A percentile compares a stretch with the other conserved stretches of the same genome.
Conservation (phyloP, 805 yeast species). For the Candida hungchunana region DNA sequence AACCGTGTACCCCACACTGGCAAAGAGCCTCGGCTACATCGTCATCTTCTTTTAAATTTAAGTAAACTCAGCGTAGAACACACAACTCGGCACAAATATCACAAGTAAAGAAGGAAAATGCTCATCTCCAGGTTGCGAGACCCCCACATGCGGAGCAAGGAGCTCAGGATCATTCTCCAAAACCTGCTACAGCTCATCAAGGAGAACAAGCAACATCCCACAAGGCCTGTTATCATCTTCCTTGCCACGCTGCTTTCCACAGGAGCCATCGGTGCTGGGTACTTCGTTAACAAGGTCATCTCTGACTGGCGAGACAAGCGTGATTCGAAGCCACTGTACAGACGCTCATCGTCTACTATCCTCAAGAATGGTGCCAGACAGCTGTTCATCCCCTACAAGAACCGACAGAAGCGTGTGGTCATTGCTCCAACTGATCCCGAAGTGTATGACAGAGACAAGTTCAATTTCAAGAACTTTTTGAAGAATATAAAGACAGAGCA, state of each 20-base stretch:
- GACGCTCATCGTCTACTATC: constrained; percentile 27
- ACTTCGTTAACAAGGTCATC: constrained; percentile 23
- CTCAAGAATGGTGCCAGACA: constrained; percentile 29
- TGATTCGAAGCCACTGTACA: constrained; percentile 26
- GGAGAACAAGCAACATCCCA: constrained; percentile 26
- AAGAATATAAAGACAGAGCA: constrained; percentile 22
- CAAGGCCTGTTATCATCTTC: constrained; percentile 27
- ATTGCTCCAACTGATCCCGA: constrained; percentile 28
- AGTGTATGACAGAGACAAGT: constrained; percentile 26
- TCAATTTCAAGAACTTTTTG: constrained; percentile 25
- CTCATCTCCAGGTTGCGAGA: constrained; percentile 20
- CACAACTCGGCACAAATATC: background rate
- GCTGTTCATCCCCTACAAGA: constrained; percentile 27
- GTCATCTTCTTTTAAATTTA: no score
- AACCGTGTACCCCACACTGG: no score
- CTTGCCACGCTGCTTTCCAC: constrained; percentile 24
- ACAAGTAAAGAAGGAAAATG: constrained; percentile 3
- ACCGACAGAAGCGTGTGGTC: constrained; percentile 25
- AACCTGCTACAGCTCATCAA: constrained; percentile 24
- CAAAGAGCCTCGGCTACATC: no score
- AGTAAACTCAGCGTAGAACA: background rate
- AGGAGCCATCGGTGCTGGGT: constrained; percentile 19
- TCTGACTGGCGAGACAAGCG: constrained; percentile 26
- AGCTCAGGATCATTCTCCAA: constrained; percentile 18
- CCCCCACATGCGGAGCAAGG: constrained; percentile 17